These are phyloP conservation scores for Quercus ilex DNA, from an alignment of 306 rosid species.

Conservation along the genomic window DNA sequence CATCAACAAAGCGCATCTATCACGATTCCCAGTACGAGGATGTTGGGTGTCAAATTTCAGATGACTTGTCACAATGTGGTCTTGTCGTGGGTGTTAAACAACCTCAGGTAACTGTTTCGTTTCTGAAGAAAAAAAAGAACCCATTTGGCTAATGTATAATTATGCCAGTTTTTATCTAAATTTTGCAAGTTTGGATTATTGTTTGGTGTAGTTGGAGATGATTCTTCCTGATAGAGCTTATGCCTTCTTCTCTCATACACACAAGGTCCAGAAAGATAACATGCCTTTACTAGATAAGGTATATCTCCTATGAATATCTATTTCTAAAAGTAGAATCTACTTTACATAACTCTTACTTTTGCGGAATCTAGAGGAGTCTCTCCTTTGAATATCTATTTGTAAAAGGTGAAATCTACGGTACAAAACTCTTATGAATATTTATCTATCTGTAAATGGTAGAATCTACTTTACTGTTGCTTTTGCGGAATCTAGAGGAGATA, in stretches of 20 bases:
- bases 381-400: no score
- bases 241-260: constrained; percentile 92
- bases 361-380: no score
- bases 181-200: background rate
- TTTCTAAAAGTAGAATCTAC: no score
- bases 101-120: constrained; percentile 53
- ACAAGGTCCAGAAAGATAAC: constrained; percentile 91
- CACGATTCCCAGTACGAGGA: constrained; percentile 78
- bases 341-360: no score
- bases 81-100: constrained; percentile 85
- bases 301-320: no score
- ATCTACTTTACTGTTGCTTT: no score
- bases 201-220: constrained; percentile 66
- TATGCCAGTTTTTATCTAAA: background rate
- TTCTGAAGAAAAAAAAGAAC: background rate
- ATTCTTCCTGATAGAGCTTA: constrained; percentile 89
- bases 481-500: no score
- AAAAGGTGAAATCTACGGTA: no score
- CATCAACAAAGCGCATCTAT: constrained; percentile 76
- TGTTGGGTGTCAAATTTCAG: constrained; percentile 85
- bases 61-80: constrained; percentile 82
- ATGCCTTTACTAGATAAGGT: constrained; percentile 92
- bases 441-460: no score
- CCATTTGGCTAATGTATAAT: no score
- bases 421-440: no score